Evolutionary conservation across 116 monocot genomes (phyloP), one percentile per base, ranked within the genome.

Genomic region (Dioscorea cayenensis): DNA sequence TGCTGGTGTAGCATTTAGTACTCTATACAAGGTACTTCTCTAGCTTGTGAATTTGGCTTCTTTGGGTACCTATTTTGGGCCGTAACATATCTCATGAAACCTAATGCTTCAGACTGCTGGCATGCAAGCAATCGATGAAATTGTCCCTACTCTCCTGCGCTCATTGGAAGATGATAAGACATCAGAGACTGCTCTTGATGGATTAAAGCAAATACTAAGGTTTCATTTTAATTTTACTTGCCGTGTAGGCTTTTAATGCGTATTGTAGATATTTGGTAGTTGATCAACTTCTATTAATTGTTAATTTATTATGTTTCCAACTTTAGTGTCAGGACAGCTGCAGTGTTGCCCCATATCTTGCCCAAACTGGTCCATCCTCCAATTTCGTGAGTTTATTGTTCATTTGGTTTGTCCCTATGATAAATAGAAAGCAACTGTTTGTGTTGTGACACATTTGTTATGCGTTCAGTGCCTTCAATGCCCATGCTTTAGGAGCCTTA

Each of bases 91-190:
- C 35, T 32, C 35, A 35, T 36, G 3, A 22, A 69, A 49, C 49
- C 22, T 52, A 35, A 66, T 82, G 49, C 43, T 79, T 36, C 77
- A 97, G 93, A 90, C 88, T 75, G 90, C 97, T 83, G 97, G 93
- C 72, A 77, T 97, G 97, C 97, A 93, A 90, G 97, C 97, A 27
- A 90, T 97, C 81, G 97, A 97, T 80, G 97, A 97, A 72, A 97
- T 97, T 73, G 84, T 97, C 28, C 97, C 93, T 18, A 97, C 93
- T 20, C 79, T 97, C 14, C 76, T 93, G 49, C 86, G 76, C 43
- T 78, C 93, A 28, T 82, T 97, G 61, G 93, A 97, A 81, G 86
- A 93, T 79, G 84, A 88, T 71, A 86, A 84, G 66, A 88, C 86
- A 14, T 88, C 93, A 69, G 86, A 88, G 67, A 97, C 88, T 48